Evolutionary conservation across 225 moss, liverwort and hornwort genomes (phyloP).

Genomic region (Polytrichum commune): DNA sequence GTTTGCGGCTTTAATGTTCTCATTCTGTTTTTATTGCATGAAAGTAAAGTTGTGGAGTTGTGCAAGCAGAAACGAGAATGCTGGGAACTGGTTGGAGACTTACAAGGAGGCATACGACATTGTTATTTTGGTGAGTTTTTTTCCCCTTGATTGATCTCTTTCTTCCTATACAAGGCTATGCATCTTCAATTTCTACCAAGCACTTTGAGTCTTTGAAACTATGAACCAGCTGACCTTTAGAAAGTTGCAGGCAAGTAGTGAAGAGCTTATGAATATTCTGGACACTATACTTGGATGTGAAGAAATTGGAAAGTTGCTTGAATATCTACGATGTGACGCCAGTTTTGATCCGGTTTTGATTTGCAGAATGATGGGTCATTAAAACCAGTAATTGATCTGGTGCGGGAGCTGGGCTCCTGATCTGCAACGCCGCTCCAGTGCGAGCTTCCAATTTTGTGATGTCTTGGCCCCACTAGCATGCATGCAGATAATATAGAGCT

Average conservation of each 20-base stretch:
- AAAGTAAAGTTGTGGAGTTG: not conserved
- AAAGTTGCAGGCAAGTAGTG: not conserved
- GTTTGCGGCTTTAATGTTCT: not conserved
- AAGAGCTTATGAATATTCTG: not conserved
- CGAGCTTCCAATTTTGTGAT: too few species aligned
- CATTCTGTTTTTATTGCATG: not conserved
- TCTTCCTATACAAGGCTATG: too few species aligned
- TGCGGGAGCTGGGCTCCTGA: slow-evolving; percentile 55
- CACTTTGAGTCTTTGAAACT: not conserved
- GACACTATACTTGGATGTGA: not conserved
- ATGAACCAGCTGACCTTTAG: not conserved
- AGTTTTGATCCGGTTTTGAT: not conserved
- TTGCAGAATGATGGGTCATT: slow-evolving; percentile 62
- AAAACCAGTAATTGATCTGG: slow-evolving; percentile 48
- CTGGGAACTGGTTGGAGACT: slow-evolving; percentile 62
- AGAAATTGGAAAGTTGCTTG: not conserved
- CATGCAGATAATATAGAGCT: too few species aligned
- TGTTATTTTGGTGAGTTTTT: slow-evolving; percentile 52
- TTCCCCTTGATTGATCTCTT: not conserved
- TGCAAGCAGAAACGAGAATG: slow-evolving; percentile 60
- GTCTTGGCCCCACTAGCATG: too few species aligned
- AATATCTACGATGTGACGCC: not conserved
- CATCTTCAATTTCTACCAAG: not conserved
- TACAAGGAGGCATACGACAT: slow-evolving; percentile 73
- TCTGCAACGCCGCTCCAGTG: not conserved